Conservation (phyloP, 441 rosid genomes). For the Erodium moschatum region DNA sequence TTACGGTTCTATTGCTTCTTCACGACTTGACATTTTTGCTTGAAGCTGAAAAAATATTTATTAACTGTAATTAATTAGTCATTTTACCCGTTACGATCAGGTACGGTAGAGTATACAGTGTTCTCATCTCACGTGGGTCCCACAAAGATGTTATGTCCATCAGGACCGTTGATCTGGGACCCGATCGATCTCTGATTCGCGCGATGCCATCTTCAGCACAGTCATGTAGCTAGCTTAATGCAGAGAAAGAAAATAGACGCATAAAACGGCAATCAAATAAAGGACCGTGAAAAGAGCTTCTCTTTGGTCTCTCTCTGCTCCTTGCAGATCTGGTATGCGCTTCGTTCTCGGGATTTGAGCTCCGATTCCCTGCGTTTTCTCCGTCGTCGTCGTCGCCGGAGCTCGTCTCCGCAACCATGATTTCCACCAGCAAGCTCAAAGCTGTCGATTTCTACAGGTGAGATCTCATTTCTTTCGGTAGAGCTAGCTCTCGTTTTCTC, state of each 20-base stretch:
- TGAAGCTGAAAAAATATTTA: too few relatives aligned
- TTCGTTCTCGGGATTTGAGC: background rate
- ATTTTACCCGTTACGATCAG: too few relatives aligned
- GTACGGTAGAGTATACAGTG: too few relatives aligned
- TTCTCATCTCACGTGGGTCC: too few relatives aligned
- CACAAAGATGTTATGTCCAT: too few relatives aligned
- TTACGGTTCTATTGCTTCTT: too few relatives aligned
- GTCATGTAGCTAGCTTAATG: background rate
- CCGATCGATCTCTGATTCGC: background rate
- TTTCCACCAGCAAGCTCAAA: conserved; percentile 70
- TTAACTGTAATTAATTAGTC: too few relatives aligned
- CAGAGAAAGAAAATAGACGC: background rate
- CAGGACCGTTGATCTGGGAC: background rate
- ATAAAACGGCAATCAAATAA: background rate
- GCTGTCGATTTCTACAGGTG: conserved; percentile 93
- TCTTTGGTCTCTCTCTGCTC: background rate
- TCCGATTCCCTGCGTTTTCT: background rate
- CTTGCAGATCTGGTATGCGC: background rate
- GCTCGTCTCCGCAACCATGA: conserved; percentile 37
- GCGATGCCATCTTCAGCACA: background rate
- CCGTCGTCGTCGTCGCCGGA: background rate
- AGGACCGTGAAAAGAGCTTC: conserved; percentile 2
- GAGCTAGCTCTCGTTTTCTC: background rate
- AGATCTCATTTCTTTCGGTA: conserved; percentile 23
- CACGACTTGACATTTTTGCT: too few relatives aligned